Base-by-base conservation (phyloP, 345 rosid genomes). In the Dovyalis caffra region DNA sequence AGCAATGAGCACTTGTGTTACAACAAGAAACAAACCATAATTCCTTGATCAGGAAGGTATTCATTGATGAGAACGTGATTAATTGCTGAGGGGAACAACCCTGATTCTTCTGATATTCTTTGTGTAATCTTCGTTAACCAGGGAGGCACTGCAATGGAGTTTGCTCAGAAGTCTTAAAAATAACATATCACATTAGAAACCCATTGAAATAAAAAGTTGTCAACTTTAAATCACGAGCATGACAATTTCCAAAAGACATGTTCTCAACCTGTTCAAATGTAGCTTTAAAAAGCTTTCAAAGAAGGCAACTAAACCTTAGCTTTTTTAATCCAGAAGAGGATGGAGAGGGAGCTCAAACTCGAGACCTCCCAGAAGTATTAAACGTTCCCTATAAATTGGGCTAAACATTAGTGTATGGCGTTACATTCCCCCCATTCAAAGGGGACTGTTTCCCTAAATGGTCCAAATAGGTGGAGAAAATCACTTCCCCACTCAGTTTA, bases 51-150 rank as follows among this genome's bases (percentile, higher is more conserved):
- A 25, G 97, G 92, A 73, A 84, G 90, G 82, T 92, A 92, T 76
- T 92, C 99, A 75, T 92, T 92, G 86, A 91, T 90, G 68, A 92
- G 97, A 78, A 95, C 95, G 71, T 92, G 97, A 80, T 91, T 95
- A 34, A 95, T 88, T 72, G 86, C 81, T 47, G 95, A 85, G 31
- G 97, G 95, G 68, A 88, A 92, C 9, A 90, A 74, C 72, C 93
- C 90, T 23, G 93, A 85, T 74, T 87, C 88, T 78, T 88, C 91
- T 56, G 21, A 73, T 73, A 94, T 88, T 74, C 90, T 87, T 61
- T 81, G 37, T 35, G 92, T 89, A 72, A 90, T 81, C 75, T 85
- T 89, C 38, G 81, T 81, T 75, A 92, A 84, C 95, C 90, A 91
- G 35, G 81, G 80, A 72, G 97, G 97, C 83, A 93, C 98, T 91